phyloP scores from a whole-genome alignment of 257 asterid genomes.

The Capsicum rhomboideum region DNA sequence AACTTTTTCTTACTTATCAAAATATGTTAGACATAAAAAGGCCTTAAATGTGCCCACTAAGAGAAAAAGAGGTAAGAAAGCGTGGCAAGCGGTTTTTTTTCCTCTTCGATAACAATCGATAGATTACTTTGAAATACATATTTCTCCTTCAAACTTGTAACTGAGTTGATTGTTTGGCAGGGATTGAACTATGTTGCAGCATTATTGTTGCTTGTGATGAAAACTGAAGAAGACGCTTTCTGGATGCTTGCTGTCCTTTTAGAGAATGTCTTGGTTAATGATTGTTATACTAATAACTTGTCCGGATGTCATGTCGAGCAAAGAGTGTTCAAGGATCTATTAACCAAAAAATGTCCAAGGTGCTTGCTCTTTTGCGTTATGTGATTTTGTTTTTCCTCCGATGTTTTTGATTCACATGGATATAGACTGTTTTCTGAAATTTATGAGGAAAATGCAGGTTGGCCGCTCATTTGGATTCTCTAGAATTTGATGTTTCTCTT shows the following conservation, averaged over 20 bases:
- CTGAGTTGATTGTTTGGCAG: slow-evolving; percentile 29
- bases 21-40: not conserved
- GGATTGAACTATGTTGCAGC: slow-evolving; percentile 98
- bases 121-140: not conserved
- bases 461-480: slow-evolving; percentile 73
- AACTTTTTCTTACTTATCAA: not conserved
- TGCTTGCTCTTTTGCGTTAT: slow-evolving; percentile 10
- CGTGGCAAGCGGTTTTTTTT: not conserved
- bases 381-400: not conserved
- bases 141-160: not conserved
- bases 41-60: not conserved
- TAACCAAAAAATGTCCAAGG: slow-evolving; percentile 91
- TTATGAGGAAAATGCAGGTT: slow-evolving; percentile 44
- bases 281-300: slow-evolving; percentile 84
- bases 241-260: slow-evolving; percentile 98
- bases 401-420: not conserved
- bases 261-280: slow-evolving; percentile 84
- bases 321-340: slow-evolving; percentile 84
- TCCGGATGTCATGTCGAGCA: slow-evolving; percentile 98
- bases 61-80: not conserved
- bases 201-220: slow-evolving; percentile 84
- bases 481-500: slow-evolving; percentile 96
- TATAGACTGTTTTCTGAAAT: not conserved
- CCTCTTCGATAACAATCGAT: not conserved
- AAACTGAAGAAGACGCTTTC: slow-evolving; percentile 97